Percentiles rank a stretch among this genome's conserved stretches.
Conservation (phyloP, 306 rosid species). For the Malus asiatica region DNA sequence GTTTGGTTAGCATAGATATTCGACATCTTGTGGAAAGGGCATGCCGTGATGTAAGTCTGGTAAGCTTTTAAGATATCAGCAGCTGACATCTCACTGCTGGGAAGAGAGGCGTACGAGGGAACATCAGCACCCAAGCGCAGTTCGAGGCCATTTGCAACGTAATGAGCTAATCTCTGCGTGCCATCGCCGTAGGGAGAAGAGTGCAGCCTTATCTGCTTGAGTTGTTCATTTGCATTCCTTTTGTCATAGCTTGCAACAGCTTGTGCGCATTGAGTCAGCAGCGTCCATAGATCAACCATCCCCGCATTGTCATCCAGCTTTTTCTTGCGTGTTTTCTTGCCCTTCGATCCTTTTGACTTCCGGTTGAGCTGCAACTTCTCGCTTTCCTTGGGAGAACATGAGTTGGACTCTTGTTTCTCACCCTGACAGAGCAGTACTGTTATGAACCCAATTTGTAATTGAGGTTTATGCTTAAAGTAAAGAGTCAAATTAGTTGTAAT, state of each 20-base stretch:
- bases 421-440: slow-evolving; percentile 26
- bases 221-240: slow-evolving; percentile 44
- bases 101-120: slow-evolving; percentile 21
- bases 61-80: slow-evolving; percentile 57
- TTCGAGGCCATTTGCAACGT: slow-evolving; percentile 59
- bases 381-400: neutral
- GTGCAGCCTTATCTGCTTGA: slow-evolving; percentile 52
- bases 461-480: no score
- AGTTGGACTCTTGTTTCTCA: neutral
- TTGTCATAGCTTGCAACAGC: slow-evolving; percentile 57
- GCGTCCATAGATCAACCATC: slow-evolving; percentile 49
- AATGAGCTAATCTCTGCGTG: slow-evolving; percentile 58
- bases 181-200: slow-evolving; percentile 61
- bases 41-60: slow-evolving; percentile 34
- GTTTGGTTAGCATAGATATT: slow-evolving; percentile 32
- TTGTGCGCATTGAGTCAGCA: slow-evolving; percentile 69
- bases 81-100: slow-evolving; percentile 21
- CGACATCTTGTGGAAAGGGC: slow-evolving; percentile 57
- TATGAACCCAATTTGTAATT: no score
- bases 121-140: slow-evolving; percentile 43
- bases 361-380: neutral
- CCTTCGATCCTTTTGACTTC: neutral
- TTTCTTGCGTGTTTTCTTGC: slow-evolving; percentile 2
- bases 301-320: slow-evolving; percentile 12
- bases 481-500: no score